Evolutionary conservation across 2,329 filamentous ascomycete genomes (phyloP).

Genomic region (Ascochyta rabiei): DNA sequence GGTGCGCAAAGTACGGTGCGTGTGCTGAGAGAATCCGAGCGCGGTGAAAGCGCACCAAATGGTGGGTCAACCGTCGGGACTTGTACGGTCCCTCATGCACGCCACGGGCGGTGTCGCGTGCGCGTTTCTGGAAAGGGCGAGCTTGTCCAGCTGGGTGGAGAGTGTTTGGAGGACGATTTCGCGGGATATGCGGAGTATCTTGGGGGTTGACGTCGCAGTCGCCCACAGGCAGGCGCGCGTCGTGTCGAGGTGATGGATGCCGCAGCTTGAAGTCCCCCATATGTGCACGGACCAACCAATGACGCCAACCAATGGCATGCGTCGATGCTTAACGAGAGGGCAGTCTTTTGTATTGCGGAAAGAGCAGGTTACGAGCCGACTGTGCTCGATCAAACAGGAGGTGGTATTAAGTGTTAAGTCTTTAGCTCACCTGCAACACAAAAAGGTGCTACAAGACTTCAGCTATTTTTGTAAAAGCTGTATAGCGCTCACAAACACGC

Average conservation of each 20-base stretch:
- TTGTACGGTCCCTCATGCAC: conserved; percentile 32
- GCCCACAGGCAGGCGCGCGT: conserved; percentile 14
- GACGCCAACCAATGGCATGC: neutral
- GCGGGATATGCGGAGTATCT: neutral
- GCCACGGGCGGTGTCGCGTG: conserved; percentile 15
- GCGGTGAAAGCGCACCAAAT: conserved; percentile 23
- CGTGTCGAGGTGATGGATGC: conserved; percentile 18
- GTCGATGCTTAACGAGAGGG: conserved; percentile 1
- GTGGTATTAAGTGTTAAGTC: too few species aligned
- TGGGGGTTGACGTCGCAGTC: conserved; percentile 12
- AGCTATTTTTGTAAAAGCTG: too few species aligned
- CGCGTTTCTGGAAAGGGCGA: neutral
- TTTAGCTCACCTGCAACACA: too few species aligned
- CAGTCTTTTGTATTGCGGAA: neutral
- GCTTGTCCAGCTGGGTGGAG: neutral
- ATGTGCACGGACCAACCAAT: conserved; percentile 1
- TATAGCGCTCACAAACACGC: too few species aligned
- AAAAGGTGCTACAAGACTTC: too few species aligned
- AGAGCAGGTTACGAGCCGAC: too few species aligned
- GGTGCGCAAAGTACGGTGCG: neutral
- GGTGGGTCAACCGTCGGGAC: conserved; percentile 21
- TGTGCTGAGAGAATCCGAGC: neutral
- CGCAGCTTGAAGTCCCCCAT: neutral
- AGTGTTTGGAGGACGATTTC: neutral
- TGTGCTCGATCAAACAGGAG: too few species aligned